phyloP scores from a whole-genome alignment of 441 rosid species.

The Pelargonium exstipulatum region DNA sequence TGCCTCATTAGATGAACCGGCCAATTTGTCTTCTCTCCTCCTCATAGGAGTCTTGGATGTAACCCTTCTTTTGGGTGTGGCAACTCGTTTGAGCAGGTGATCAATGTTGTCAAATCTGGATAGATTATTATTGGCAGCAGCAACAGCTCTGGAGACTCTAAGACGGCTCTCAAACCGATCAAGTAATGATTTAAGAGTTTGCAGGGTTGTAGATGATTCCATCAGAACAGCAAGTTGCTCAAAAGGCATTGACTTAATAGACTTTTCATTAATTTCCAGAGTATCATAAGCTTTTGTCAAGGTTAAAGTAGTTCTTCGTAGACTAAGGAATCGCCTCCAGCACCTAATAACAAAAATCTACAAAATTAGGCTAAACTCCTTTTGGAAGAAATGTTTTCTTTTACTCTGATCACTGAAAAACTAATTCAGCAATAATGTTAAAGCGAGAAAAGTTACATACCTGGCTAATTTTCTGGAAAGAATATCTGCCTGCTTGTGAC shows the following conservation, averaged over 20 bases:
- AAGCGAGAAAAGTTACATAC: constrained; percentile 22
- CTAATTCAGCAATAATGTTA: background rate
- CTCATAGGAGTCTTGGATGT: constrained; percentile 37
- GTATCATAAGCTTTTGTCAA: constrained; percentile 62
- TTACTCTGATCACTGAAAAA: background rate
- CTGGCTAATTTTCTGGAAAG: constrained; percentile 77
- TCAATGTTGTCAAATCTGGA: constrained; percentile 58
- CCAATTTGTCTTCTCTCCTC: constrained; percentile 44
- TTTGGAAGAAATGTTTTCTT: background rate
- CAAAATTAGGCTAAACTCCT: constrained; percentile 8
- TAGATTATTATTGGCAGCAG: constrained; percentile 26
- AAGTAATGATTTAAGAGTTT: constrained; percentile 52
- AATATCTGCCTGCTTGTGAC: constrained; percentile 58
- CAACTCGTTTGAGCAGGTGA: constrained; percentile 82
- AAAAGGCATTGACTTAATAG: constrained; percentile 58
- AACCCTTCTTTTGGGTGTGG: constrained; percentile 59
- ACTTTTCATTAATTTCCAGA: constrained; percentile 50
- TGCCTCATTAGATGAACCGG: constrained; percentile 28
- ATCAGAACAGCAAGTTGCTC: constrained; percentile 76
- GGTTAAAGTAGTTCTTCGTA: constrained; percentile 63
- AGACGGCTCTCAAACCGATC: constrained; percentile 80
- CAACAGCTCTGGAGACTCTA: constrained; percentile 38
- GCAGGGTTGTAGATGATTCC: constrained; percentile 57
- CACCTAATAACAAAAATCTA: constrained; percentile 43
- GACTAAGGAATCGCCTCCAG: constrained; percentile 70